Percentiles rank a stretch among this genome's conserved stretches.
Evolutionary conservation across 83 land plant genomes (phyloP).

Genomic region (Larix sibirica): DNA sequence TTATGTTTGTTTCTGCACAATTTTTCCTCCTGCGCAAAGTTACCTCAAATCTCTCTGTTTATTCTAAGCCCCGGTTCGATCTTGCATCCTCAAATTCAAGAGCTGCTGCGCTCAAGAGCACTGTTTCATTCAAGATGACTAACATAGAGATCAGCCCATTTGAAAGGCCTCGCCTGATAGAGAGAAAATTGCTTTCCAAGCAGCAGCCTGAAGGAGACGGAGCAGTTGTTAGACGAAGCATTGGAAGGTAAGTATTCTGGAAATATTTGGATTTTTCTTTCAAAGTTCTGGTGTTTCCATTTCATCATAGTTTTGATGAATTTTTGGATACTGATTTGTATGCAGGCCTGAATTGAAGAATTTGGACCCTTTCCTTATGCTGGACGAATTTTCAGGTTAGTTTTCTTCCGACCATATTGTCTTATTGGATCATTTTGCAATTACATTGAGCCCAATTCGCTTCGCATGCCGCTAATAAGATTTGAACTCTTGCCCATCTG

Average conservation of each 20-base stretch:
- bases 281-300: background rate
- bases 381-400: constrained; percentile 86
- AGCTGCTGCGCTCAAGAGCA: too few species aligned
- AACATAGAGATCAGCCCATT: background rate
- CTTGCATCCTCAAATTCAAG: too few species aligned
- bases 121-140: background rate
- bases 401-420: background rate
- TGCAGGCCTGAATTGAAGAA: constrained; percentile 77
- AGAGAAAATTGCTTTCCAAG: constrained; percentile 45
- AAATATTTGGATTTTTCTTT: background rate
- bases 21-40: too few species aligned
- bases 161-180: constrained; percentile 38
- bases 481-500: background rate
- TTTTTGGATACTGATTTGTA: constrained; percentile 7
- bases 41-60: too few species aligned
- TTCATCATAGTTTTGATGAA: background rate
- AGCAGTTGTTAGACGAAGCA: constrained; percentile 62
- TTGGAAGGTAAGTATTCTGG: constrained; percentile 41
- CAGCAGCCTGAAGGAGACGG: constrained; percentile 58
- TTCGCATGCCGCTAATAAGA: background rate
- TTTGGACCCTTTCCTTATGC: constrained; percentile 88
- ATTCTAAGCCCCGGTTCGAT: too few species aligned
- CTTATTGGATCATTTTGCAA: background rate
- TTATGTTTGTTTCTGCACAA: too few species aligned
- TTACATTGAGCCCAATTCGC: too few species aligned